These are phyloP conservation scores for Eragrostis tef DNA, from an alignment of 202 grass and related monocot genomes.

Conservation along the genomic window DNA sequence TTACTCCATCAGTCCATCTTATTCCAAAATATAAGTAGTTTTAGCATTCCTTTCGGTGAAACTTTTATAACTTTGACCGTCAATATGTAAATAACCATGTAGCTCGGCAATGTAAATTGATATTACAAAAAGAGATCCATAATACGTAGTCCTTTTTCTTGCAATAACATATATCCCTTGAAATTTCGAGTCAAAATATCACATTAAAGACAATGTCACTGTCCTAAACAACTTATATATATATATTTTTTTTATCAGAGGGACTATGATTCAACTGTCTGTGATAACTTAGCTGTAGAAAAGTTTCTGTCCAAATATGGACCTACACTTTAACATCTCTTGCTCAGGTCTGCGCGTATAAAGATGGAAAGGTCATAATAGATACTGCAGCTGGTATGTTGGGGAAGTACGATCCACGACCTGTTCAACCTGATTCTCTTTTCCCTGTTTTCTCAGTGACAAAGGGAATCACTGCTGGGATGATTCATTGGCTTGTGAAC, in stretches of 20 bases:
- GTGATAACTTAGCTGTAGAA: background rate
- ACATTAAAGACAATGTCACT: background rate
- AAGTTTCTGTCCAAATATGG: background rate
- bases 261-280: background rate
- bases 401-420: conserved; percentile 89
- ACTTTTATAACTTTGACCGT: background rate
- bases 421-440: conserved; percentile 90
- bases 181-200: background rate
- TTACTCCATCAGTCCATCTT: background rate
- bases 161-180: background rate
- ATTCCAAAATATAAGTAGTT: background rate
- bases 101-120: too few relatives aligned
- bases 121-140: too few relatives aligned
- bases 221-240: background rate
- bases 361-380: conserved; percentile 98
- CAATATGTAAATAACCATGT: background rate
- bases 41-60: background rate
- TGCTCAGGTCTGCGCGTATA: conserved; percentile 86
- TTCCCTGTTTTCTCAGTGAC: conserved; percentile 98
- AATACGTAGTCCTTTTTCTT: background rate
- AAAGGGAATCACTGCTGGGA: conserved; percentile 92
- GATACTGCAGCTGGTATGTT: conserved; percentile 86
- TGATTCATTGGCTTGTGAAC: conserved; percentile 94
- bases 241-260: background rate
- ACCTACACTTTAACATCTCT: conserved; percentile 29